phyloP scores from a whole-genome alignment of 495 filamentous ascomycete genomes.

The Penicillium bialowiezense region DNA sequence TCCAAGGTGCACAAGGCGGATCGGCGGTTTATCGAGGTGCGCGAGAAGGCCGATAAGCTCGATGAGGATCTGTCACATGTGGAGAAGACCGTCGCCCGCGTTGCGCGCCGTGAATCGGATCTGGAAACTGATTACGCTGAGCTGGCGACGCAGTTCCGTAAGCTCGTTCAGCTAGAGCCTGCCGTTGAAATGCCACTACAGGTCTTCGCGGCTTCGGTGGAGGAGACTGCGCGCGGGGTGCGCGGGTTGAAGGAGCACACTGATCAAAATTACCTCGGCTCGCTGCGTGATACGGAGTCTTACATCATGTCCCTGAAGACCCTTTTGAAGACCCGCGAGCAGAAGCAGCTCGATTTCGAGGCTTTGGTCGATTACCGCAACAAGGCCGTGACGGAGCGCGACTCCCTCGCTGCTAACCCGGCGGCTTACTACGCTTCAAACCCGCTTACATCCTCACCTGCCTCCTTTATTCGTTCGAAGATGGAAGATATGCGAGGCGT shows the following conservation, averaged over 20 bases:
- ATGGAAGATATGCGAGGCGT: slow-evolving; percentile 96
- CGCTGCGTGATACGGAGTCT: slow-evolving; percentile 87
- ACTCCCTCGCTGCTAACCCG: slow-evolving; percentile 66
- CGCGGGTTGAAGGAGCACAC: slow-evolving; percentile 82
- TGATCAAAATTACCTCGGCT: slow-evolving; percentile 91
- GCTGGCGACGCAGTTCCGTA: slow-evolving; percentile 89
- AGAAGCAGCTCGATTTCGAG: slow-evolving; percentile 97
- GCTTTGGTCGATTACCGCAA: slow-evolving; percentile 92
- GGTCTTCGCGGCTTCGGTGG: slow-evolving; percentile 80
- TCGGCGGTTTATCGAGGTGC: slow-evolving; percentile 88
- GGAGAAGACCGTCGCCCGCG: slow-evolving; percentile 87
- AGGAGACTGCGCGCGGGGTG: slow-evolving; percentile 74
- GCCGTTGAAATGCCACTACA: slow-evolving; percentile 77
- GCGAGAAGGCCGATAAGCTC: slow-evolving; percentile 89
- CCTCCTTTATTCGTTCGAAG: slow-evolving; percentile 90
- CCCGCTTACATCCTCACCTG: slow-evolving; percentile 61
- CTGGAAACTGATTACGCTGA: slow-evolving; percentile 87
- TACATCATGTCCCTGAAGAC: slow-evolving; percentile 82
- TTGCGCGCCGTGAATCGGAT: slow-evolving; percentile 83
- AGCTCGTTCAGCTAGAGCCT: slow-evolving; percentile 84
- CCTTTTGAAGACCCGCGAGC: slow-evolving; percentile 89
- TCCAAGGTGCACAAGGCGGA: slow-evolving; percentile 95
- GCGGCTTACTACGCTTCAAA: slow-evolving; percentile 58
- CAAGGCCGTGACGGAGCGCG: slow-evolving; percentile 84
- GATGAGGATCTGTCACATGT: slow-evolving; percentile 92